These are phyloP conservation scores for Cytospora piceae DNA, from an alignment of 2,329 filamentous ascomycete genomes.

Conservation along the genomic window DNA sequence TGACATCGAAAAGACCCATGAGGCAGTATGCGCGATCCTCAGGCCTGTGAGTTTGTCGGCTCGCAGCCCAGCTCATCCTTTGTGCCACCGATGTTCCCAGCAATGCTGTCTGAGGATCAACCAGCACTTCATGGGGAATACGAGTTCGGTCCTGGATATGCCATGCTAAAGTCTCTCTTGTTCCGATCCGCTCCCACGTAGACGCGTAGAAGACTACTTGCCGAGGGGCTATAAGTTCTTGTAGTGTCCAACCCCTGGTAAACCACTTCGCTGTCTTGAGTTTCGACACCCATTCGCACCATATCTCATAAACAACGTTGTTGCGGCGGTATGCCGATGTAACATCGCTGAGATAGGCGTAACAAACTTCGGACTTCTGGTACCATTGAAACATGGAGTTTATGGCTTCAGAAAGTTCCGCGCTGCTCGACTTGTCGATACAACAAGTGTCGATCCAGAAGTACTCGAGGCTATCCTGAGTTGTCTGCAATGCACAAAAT, in stretches of 20 bases:
- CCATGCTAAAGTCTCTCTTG: not conserved
- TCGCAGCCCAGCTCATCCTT: slow-evolving; percentile 37
- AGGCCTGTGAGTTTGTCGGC: slow-evolving; percentile 30
- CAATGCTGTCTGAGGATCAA: slow-evolving; percentile 32
- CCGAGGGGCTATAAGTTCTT: slow-evolving; percentile 32
- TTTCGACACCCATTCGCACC: too few relatives aligned
- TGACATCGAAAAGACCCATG: slow-evolving; percentile 37
- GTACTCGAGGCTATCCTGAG: not conserved
- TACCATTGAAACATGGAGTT: not conserved
- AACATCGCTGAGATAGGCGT: not conserved
- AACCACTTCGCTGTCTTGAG: not conserved
- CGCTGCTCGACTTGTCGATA: not conserved
- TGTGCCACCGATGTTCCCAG: slow-evolving; percentile 28
- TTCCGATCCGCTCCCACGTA: slow-evolving; percentile 29
- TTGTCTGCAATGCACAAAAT: not conserved
- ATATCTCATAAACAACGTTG: too few relatives aligned
- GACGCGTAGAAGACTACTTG: slow-evolving; percentile 33
- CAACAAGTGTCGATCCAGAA: not conserved
- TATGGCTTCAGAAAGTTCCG: not conserved
- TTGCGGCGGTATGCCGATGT: too few relatives aligned
- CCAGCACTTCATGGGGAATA: slow-evolving; percentile 29
- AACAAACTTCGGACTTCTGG: not conserved
- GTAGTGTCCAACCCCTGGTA: slow-evolving; percentile 25
- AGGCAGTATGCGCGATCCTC: slow-evolving; percentile 38
- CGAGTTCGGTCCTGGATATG: slow-evolving; percentile 23